Percentiles rank a stretch among this genome's conserved stretches.
phyloP scores from a whole-genome alignment of 2,329 filamentous ascomycete genomes.

The Pyrenophora tritici-repentis region DNA sequence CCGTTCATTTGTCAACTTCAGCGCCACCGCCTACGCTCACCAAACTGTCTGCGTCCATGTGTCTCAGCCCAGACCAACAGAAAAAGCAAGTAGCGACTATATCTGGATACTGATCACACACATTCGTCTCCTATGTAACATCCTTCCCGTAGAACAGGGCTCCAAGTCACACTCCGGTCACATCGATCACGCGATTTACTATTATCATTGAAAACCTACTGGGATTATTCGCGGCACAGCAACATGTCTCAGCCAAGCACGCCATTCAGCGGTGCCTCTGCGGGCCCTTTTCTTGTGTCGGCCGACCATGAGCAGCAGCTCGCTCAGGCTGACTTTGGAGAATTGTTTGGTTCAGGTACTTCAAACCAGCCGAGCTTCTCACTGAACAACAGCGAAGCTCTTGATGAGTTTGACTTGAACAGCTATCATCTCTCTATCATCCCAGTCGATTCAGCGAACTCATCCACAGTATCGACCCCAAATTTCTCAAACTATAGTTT shows the following conservation, averaged over 20 bases:
- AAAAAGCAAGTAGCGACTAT: constrained; percentile 24
- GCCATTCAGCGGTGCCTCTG: constrained; percentile 2
- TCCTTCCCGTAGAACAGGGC: constrained; percentile 7
- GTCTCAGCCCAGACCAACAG: constrained; percentile 30
- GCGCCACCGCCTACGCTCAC: constrained; percentile 8
- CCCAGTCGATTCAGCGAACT: constrained; percentile 4
- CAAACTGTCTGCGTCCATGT: constrained; percentile 16
- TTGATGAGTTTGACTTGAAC: constrained; percentile 12
- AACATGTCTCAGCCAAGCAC: constrained; percentile 30
- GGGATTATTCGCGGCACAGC: background rate
- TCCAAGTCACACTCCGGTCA: background rate
- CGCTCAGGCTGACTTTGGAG: constrained; percentile 16
- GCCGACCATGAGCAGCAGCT: constrained; percentile 10
- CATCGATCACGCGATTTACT: constrained; percentile 9
- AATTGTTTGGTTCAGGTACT: constrained; percentile 13
- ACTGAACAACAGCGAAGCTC: constrained; percentile 8
- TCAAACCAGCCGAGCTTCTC: constrained; percentile 7
- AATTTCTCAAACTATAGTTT: constrained; percentile 19
- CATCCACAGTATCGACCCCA: constrained; percentile 18
- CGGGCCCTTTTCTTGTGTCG: constrained; percentile 1
- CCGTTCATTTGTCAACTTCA: constrained; percentile 11
- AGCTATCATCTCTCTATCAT: constrained; percentile 1
- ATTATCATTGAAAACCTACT: background rate
- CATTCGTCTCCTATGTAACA: constrained; percentile 28
- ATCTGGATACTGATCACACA: constrained; percentile 23